These are phyloP conservation scores for Davidsoniella eucalypti DNA, from an alignment of 2,329 filamentous ascomycete species.

Conservation along the genomic window DNA sequence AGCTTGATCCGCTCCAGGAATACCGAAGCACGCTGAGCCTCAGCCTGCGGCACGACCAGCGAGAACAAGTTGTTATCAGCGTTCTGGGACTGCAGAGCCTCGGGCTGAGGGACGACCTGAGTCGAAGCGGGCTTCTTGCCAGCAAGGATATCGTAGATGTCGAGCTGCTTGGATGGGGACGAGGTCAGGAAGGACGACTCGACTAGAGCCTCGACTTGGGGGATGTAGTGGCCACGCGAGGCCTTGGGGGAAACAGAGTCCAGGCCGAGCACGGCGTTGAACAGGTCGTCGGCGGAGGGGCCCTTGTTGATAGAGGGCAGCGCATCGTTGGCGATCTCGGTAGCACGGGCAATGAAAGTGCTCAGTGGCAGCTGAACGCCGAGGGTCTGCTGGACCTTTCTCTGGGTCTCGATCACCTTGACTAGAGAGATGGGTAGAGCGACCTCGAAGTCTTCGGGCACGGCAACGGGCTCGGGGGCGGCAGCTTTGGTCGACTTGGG, in stretches of 20 bases:
- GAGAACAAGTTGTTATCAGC: constrained; percentile 62
- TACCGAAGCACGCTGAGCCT: constrained; percentile 63
- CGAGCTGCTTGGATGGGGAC: constrained; percentile 26
- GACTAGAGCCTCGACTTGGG: constrained; percentile 49
- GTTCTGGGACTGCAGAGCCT: constrained; percentile 27
- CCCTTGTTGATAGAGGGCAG: constrained; percentile 44
- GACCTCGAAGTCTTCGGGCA: constrained; percentile 37
- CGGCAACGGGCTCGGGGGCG: constrained; percentile 23
- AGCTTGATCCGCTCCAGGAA: constrained; percentile 80
- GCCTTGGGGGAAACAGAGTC: constrained; percentile 31
- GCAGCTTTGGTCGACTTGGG: constrained; percentile 23
- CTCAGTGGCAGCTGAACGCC: constrained; percentile 70
- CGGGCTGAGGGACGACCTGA: constrained; percentile 17
- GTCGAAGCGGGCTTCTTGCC: constrained; percentile 19
- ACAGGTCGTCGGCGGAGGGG: constrained; percentile 65
- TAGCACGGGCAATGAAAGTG: constrained; percentile 71
- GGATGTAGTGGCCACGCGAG: constrained; percentile 49
- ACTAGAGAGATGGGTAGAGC: constrained; percentile 63
- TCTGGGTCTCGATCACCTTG: constrained; percentile 65
- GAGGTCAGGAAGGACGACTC: constrained; percentile 25
- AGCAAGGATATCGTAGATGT: constrained; percentile 72
- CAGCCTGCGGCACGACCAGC: constrained; percentile 58
- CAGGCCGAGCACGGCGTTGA: constrained; percentile 72
- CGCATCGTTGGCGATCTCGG: constrained; percentile 74
- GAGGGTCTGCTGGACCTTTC: constrained; percentile 58